Percentiles rank a stretch among this genome's conserved stretches.
phyloP scores from a whole-genome alignment of 768 basidiomycete genomes.

The Gyrodon lividus region DNA sequence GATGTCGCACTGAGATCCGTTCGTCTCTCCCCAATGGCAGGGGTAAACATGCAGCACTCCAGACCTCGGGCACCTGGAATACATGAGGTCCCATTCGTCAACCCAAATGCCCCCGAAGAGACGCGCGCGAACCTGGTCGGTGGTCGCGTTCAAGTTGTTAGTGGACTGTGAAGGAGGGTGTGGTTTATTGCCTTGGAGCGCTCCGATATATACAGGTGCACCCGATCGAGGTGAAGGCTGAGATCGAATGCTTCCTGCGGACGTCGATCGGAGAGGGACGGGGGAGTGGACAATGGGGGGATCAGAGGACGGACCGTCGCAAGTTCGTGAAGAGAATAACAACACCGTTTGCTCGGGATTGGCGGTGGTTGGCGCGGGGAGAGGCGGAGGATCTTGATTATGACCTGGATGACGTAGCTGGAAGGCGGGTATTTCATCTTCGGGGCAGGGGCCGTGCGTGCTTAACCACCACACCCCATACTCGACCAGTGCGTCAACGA shows the following conservation, averaged over 20 bases:
- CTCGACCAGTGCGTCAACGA: too few relatives aligned
- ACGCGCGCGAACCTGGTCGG: not conserved
- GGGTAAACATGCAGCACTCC: not conserved
- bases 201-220: not conserved
- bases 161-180: not conserved
- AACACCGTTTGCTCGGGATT: not conserved
- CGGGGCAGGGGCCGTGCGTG: not conserved
- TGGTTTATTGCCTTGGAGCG: not conserved
- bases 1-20: not conserved
- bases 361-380: not conserved
- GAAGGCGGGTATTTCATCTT: not conserved
- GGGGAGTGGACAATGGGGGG: not conserved
- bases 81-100: not conserved
- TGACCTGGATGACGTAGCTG: not conserved
- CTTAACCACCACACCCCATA: too few relatives aligned
- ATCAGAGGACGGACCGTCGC: not conserved
- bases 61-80: not conserved
- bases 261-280: not conserved
- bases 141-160: not conserved
- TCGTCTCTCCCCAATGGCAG: not conserved
- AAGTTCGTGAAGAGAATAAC: not conserved
- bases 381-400: not conserved
- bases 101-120: not conserved
- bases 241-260: not conserved
- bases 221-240: too few relatives aligned